Conservation (phyloP, 768 basidiomycete species). For the Lactarius trivialis region DNA sequence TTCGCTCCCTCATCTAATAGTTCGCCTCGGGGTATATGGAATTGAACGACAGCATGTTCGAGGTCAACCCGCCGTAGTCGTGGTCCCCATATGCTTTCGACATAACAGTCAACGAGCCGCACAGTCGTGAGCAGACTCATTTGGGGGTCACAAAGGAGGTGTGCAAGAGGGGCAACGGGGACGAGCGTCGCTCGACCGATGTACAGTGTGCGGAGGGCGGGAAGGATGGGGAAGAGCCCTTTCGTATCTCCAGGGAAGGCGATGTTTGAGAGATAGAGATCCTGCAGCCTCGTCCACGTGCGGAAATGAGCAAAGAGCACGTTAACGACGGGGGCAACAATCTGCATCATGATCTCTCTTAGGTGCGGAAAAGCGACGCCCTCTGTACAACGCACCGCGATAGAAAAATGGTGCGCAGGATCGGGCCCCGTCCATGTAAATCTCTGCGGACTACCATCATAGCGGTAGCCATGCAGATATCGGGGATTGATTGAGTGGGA, state of each 20-base stretch:
- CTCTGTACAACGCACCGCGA: constrained; percentile 40
- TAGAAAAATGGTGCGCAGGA: constrained; percentile 55
- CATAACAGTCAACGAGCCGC: constrained; percentile 47
- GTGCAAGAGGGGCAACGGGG: constrained; percentile 34
- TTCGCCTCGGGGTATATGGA: constrained; percentile 1
- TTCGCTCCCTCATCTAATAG: not conserved
- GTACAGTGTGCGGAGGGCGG: constrained; percentile 38
- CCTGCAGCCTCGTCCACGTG: constrained; percentile 39
- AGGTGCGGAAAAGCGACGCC: not conserved
- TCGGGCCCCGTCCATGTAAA: constrained; percentile 58
- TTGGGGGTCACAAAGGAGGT: constrained; percentile 29
- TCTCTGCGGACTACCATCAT: constrained; percentile 34
- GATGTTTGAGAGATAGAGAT: constrained; percentile 45
- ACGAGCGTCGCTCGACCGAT: constrained; percentile 47
- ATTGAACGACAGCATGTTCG: constrained; percentile 32
- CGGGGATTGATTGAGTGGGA: not conserved
- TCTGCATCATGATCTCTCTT: constrained; percentile 27
- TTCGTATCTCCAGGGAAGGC: constrained; percentile 30
- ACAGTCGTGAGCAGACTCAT: constrained; percentile 30
- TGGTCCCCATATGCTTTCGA: constrained; percentile 52
- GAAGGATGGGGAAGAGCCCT: constrained; percentile 33
- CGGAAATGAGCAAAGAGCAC: constrained; percentile 37
- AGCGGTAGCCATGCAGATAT: not conserved
- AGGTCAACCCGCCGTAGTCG: constrained; percentile 45
- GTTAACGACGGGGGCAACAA: constrained; percentile 36